These are phyloP conservation scores for Meyerozyma guilliermondii DNA, from an alignment of 1,139 yeast species.

Conservation along the genomic window DNA sequence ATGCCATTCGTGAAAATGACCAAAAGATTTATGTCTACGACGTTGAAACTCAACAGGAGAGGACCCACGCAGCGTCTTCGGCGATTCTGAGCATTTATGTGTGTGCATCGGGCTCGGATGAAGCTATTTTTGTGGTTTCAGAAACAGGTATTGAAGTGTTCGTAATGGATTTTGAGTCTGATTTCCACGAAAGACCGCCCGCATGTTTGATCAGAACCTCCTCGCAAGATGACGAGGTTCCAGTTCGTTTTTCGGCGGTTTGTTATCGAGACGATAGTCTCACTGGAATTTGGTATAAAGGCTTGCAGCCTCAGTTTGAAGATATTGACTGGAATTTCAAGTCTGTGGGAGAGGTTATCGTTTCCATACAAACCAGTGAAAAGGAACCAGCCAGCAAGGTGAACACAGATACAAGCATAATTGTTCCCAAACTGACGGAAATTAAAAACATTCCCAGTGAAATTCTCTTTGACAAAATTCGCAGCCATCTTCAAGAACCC, in stretches of 20 bases:
- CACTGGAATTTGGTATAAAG: constrained; percentile 35
- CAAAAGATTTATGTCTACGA: constrained; percentile 6
- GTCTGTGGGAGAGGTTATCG: constrained; percentile 13
- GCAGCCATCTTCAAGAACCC: constrained; percentile 4
- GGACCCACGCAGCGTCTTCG: constrained; percentile 5
- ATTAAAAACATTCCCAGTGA: constrained; percentile 18
- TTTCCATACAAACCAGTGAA: constrained; percentile 14
- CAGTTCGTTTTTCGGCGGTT: constrained; percentile 11
- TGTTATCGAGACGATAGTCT: constrained; percentile 8
- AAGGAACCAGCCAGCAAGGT: constrained; percentile 3
- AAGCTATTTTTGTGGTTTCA: constrained; percentile 23
- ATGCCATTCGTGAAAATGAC: constrained; percentile 6
- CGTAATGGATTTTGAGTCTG: constrained; percentile 15
- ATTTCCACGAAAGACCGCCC: constrained; percentile 6
- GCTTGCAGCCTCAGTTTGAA: constrained; percentile 22
- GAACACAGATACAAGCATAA: constrained; percentile 8
- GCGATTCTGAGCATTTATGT: constrained; percentile 6
- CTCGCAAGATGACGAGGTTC: constrained; percentile 2
- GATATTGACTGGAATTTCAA: constrained; percentile 16
- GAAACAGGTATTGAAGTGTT: constrained; percentile 29
- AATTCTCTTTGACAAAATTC: constrained; percentile 16
- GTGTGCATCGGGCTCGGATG: constrained; percentile 7
- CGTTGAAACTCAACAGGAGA: neutral
- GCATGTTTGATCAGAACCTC: constrained; percentile 8
- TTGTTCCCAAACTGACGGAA: constrained; percentile 8